Base-by-base conservation (phyloP, 2,329 filamentous ascomycete genomes). In the Fusarium verrucosum region DNA sequence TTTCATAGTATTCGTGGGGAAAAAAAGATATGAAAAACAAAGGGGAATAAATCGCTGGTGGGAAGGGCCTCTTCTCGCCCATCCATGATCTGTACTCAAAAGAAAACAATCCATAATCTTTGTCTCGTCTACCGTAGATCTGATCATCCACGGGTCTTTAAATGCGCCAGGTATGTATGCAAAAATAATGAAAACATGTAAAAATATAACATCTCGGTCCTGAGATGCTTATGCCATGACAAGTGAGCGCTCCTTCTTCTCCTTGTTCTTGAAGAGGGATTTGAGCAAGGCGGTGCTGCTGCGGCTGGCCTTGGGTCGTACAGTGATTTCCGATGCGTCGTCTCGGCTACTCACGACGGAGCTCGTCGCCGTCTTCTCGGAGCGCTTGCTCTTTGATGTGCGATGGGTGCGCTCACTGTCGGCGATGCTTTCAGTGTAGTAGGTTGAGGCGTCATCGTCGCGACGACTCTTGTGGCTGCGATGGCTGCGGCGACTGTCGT, bases 211-310 rank as follows among this genome's bases (percentile, higher is more conserved):
- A 32, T 33, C 13, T 50, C 42, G 55, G 58, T 71, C n/a, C n/a
- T n/a, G n/a, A n/a, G n/a, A 76, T 22, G 73, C 23, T 25, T 25
- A 25, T 6, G 23, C 74, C 32, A 73, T 52, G 38, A 76, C 74
- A 36, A 75, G 54, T 26, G 73, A 73, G 43, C 75, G 75, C 52
- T 78, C 77, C 33, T 68, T 72, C 58, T 80, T 80, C 74, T 83
- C 83, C 75, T 84, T 86, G 75, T 79, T 83, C 78, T 83, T 85
- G 71, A 88, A 87, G 55, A 87, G 65, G 4, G 80, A 75, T 77
- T 86, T 87, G 62, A 88, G 79, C 83, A 87, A 84, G 70, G 81
- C 86, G 36, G 70, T 75, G 49, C 73, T 72, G 68, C 79, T 81
- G 60, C 78, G 77, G 66, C 82, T 79, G 61, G 78, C 79, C 72